These are phyloP conservation scores for Lipomyces lipofer DNA, from an alignment of 805 yeast species.

Conservation along the genomic window DNA sequence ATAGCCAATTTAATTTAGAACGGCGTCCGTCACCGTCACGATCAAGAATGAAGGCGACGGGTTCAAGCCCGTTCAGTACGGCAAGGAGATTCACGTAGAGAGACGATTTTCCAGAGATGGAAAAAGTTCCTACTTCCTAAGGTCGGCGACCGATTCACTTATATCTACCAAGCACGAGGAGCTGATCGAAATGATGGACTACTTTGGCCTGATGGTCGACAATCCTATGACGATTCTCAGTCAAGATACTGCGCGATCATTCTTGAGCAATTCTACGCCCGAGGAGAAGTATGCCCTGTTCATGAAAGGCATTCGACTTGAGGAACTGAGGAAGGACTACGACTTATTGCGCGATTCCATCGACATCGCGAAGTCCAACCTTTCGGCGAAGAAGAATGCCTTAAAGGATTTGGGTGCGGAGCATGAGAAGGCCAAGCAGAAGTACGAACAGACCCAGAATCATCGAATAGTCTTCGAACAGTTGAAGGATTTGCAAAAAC, in stretches of 20 bases:
- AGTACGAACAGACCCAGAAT: conserved; percentile 19
- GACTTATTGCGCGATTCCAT: conserved; percentile 45
- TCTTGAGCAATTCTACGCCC: conserved; percentile 74
- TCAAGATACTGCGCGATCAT: conserved; percentile 91
- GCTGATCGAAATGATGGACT: conserved; percentile 65
- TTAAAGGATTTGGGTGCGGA: conserved; percentile 44
- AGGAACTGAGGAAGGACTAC: conserved; percentile 52
- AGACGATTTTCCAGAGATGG: conserved; percentile 61
- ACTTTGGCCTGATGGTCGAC: conserved; percentile 74
- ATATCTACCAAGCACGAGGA: conserved; percentile 64
- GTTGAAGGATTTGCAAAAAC: conserved; percentile 6
- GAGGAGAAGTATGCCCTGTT: conserved; percentile 71
- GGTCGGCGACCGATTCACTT: conserved; percentile 51
- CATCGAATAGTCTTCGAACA: conserved; percentile 17
- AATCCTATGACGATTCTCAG: conserved; percentile 91
- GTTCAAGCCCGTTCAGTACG: conserved; percentile 63
- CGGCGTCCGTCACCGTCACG: conserved; percentile 64
- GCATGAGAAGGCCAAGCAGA: conserved; percentile 41
- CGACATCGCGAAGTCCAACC: conserved; percentile 39
- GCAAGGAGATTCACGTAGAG: conserved; percentile 67
- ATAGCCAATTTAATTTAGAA: conserved; percentile 3
- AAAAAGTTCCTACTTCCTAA: conserved; percentile 54
- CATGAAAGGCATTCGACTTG: conserved; percentile 75
- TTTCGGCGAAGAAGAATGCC: conserved; percentile 37
- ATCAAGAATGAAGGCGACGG: conserved; percentile 70